phyloP scores from a whole-genome alignment of 2,329 filamentous ascomycete species.

The Claviceps maximensis region DNA sequence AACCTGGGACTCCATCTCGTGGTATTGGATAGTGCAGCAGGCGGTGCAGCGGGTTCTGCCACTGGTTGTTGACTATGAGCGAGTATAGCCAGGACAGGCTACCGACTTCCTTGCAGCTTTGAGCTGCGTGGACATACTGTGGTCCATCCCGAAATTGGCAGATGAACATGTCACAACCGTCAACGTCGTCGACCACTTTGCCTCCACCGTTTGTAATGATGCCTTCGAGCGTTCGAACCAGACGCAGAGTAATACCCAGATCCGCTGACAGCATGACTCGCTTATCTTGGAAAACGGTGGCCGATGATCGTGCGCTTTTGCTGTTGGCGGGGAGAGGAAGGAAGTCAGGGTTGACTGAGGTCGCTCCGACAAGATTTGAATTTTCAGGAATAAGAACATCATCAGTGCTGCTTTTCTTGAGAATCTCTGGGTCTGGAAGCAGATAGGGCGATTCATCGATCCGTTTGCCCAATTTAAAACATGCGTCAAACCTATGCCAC shows the following conservation, averaged over 20 bases:
- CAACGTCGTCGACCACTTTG: constrained; percentile 47
- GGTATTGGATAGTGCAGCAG: constrained; percentile 86
- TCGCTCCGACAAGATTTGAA: constrained; percentile 54
- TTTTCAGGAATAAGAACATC: constrained; percentile 43
- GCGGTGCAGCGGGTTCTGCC: constrained; percentile 72
- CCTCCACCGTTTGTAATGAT: constrained; percentile 65
- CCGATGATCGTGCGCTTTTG: constrained; percentile 32
- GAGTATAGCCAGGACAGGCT: constrained; percentile 92
- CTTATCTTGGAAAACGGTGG: constrained; percentile 65
- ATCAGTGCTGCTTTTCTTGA: constrained; percentile 45
- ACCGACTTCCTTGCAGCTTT: constrained; percentile 68
- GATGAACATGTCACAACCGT: constrained; percentile 68
- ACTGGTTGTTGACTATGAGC: constrained; percentile 76
- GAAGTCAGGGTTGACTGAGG: constrained; percentile 33
- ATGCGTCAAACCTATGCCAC: constrained; percentile 74
- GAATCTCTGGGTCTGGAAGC: constrained; percentile 73
- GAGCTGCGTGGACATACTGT: constrained; percentile 65
- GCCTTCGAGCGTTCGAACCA: constrained; percentile 53
- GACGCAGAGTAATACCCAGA: constrained; percentile 53
- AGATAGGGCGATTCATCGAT: constrained; percentile 82
- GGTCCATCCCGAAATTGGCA: constrained; percentile 75
- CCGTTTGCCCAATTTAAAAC: constrained; percentile 78
- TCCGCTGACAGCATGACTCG: constrained; percentile 67
- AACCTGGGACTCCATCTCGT: constrained; percentile 63
- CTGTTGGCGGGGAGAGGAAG: constrained; percentile 29